Evolutionary conservation across 1,284 basidiomycete species (phyloP), one percentile per base, ranked within the genome.

Genomic region (Ganoderma leucocontextum): DNA sequence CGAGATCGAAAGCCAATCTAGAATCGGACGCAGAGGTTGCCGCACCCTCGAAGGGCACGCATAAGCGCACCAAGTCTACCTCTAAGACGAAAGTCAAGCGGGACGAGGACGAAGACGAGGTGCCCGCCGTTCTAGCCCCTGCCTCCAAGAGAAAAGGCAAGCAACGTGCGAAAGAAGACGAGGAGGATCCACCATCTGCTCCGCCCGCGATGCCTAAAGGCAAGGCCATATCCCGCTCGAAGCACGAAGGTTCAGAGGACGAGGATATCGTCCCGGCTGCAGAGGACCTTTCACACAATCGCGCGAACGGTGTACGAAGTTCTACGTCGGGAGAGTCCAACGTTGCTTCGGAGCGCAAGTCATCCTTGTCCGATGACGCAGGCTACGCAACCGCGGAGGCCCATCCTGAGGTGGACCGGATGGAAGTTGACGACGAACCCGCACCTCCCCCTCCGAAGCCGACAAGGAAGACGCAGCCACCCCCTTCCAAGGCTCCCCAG

Each of bases 311-410:
- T 29, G 66, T 69, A 12, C 58, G 44, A 15, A 62, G 41, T 25
- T 42, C 63, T n/a, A 70, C 73, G 3, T 66, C 73, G 6, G 61
- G 61, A 22, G 42, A 38, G n/a, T 38, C 60, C 33, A 62, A 59
- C 41, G 49, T 38, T 13, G 10, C 62, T 10, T 55, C 66, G 7
- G 57, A 62, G 22, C 69, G 71, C 25, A 72, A 68, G n/a, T 70
- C 69, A 4, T 72, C 71, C 13, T 72, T 76, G 12, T 78, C 78
- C 0, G 76, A 78, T 36, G 78, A 78, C 64, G 75, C 77, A 3
- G 78, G 78, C 0, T 78, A 78, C 62, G 78, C 75, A 1, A 78
- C 78, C 2, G 77, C 78, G 8, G 75, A 77, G 52, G 71, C 72
- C 17, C 70, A 68, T 2, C 55, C 64, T 13, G 76, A 77, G 7